A percentile compares a stretch with the other conserved stretches of the same genome.
These are phyloP conservation scores for Daldinia concentrica DNA, from an alignment of 495 filamentous ascomycete species.

Conservation along the genomic window DNA sequence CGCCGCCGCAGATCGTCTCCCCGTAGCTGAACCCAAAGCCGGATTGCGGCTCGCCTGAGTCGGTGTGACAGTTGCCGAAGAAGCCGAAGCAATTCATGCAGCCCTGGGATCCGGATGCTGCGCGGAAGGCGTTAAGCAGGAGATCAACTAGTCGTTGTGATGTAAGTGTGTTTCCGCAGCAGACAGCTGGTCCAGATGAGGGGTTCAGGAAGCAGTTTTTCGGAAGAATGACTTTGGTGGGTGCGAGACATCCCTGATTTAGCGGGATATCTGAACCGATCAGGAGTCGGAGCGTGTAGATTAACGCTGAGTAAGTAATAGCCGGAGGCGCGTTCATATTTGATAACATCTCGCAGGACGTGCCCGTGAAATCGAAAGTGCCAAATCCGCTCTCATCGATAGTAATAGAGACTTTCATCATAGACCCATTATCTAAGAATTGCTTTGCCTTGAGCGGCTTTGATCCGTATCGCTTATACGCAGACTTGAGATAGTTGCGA, in stretches of 20 bases:
- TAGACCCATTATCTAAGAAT: constrained; percentile 82
- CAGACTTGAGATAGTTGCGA: constrained; percentile 78
- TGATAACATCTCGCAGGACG: constrained; percentile 90
- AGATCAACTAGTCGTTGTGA: constrained; percentile 91
- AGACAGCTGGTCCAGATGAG: constrained; percentile 60
- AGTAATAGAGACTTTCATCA: constrained; percentile 34
- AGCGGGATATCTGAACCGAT: constrained; percentile 93
- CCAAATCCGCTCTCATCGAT: constrained; percentile 36
- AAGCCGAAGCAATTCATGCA: constrained; percentile 79
- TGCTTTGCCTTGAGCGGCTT: constrained; percentile 69
- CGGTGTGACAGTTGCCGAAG: constrained; percentile 67
- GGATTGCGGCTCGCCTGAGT: constrained; percentile 59
- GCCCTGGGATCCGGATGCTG: constrained; percentile 88
- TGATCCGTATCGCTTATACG: constrained; percentile 79
- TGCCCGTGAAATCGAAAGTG: constrained; percentile 68
- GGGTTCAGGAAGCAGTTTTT: constrained; percentile 75
- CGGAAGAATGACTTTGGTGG: constrained; percentile 85
- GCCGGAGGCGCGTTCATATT: constrained; percentile 97
- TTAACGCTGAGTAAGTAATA: constrained; percentile 93
- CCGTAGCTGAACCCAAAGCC: constrained; percentile 97
- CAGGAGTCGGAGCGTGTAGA: constrained; percentile 91
- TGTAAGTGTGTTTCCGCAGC: constrained; percentile 92
- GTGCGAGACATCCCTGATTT: constrained; percentile 95
- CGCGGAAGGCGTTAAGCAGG: constrained; percentile 86
- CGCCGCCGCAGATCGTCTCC: constrained; percentile 94